Percentiles rank a stretch among this genome's conserved stretches.
Evolutionary conservation across 208 protist species (phyloP).

Genomic region (Spironucleus salmonicida): DNA sequence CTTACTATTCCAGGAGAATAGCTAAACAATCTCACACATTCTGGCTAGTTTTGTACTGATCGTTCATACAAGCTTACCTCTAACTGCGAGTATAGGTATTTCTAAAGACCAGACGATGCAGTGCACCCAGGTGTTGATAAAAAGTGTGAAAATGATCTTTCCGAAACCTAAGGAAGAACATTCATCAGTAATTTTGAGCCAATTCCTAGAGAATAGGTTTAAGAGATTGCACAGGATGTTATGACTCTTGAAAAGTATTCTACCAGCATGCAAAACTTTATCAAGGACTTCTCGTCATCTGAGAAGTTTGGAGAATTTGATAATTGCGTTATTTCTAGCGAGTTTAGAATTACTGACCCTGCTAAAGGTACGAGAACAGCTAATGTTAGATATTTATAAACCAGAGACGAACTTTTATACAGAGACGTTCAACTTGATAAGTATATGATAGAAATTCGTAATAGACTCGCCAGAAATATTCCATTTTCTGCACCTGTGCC

Average conservation of each 20-base stretch:
- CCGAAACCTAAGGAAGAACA: neutral
- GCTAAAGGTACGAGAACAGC: slow-evolving; percentile 14
- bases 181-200: slow-evolving; percentile 50
- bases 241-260: slow-evolving; percentile 44
- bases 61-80: slow-evolving; percentile 36
- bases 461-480: slow-evolving; percentile 27
- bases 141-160: slow-evolving; percentile 32
- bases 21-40: neutral
- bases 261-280: slow-evolving; percentile 33
- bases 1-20: slow-evolving; percentile 34
- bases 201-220: slow-evolving; percentile 7
- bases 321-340: slow-evolving; percentile 22
- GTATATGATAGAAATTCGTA: slow-evolving; percentile 30
- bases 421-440: neutral
- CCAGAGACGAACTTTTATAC: slow-evolving; percentile 23
- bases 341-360: slow-evolving; percentile 33
- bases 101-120: slow-evolving; percentile 50
- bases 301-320: neutral
- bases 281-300: neutral
- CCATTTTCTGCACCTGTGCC: slow-evolving; percentile 19
- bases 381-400: slow-evolving; percentile 43
- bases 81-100: slow-evolving; percentile 47
- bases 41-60: neutral
- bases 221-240: slow-evolving; percentile 12
- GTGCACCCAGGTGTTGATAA: slow-evolving; percentile 41